Percentiles rank a stretch among this genome's conserved stretches.
Evolutionary conservation across 768 basidiomycete genomes (phyloP).

Genomic region (Calocybe indica): DNA sequence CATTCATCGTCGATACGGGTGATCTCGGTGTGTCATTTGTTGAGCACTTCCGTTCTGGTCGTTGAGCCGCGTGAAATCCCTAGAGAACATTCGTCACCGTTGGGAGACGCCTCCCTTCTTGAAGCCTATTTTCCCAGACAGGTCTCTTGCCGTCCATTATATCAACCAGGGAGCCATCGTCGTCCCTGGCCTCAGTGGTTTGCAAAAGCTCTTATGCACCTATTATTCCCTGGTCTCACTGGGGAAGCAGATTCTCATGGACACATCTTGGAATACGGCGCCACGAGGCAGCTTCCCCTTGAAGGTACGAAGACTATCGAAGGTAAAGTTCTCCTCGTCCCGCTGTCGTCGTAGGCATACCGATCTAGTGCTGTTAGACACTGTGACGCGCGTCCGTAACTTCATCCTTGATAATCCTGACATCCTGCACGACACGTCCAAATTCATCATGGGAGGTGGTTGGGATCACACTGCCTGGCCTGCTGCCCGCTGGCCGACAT

Average conservation of each 20-base stretch:
- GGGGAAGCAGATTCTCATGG: constrained; percentile 62
- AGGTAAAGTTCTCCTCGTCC: constrained; percentile 30
- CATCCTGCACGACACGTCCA: constrained; percentile 46
- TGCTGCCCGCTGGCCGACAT: constrained; percentile 54
- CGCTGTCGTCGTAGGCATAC: background rate
- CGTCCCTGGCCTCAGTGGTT: constrained; percentile 70
- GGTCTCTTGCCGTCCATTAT: constrained; percentile 36
- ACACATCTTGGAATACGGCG: constrained; percentile 77
- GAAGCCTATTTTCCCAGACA: constrained; percentile 12
- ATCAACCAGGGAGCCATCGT: constrained; percentile 53
- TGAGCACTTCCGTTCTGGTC: background rate
- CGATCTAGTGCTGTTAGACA: constrained; percentile 34
- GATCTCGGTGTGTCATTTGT: constrained; percentile 40
- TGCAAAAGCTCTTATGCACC: constrained; percentile 16
- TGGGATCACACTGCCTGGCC: constrained; percentile 90
- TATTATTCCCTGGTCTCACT: constrained; percentile 5
- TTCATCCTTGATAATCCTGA: constrained; percentile 58
- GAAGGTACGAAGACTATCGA: constrained; percentile 52
- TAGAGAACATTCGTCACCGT: constrained; percentile 36
- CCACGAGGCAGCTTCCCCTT: constrained; percentile 55
- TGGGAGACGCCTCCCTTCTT: constrained; percentile 25
- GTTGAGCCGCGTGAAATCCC: background rate
- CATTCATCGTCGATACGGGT: constrained; percentile 48
- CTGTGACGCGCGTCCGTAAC: constrained; percentile 52
- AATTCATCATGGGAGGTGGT: constrained; percentile 74